Evolutionary conservation across 768 basidiomycete species (phyloP).

Genomic region (Agaricus sinodeliciosus): DNA sequence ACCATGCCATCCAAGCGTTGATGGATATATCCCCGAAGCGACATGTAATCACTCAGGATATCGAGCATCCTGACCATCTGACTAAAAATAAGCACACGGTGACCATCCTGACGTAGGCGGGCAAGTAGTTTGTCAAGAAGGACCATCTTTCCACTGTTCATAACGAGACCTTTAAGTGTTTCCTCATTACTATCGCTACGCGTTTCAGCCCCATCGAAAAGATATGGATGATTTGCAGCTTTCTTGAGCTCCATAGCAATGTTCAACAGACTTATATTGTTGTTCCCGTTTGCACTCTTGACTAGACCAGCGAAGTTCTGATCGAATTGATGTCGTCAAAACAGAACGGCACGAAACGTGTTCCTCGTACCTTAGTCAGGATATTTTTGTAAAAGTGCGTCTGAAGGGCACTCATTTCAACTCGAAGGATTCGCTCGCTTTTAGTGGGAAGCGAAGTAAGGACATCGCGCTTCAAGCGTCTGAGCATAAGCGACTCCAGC

Average conservation of each 20-base stretch:
- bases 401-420: conserved; percentile 95
- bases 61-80: conserved; percentile 99
- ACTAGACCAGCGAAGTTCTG: conserved; percentile 92
- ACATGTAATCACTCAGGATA: conserved; percentile 97
- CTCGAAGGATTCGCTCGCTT: conserved; percentile 94
- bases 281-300: conserved; percentile 83
- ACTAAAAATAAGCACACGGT: conserved; percentile 97
- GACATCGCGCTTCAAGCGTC: conserved; percentile 93
- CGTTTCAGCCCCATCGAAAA: conserved; percentile 93
- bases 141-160: conserved; percentile 99
- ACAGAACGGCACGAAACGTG: not conserved
- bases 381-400: conserved; percentile 99
- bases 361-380: conserved; percentile 64
- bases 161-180: conserved; percentile 89
- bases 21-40: conserved; percentile 80
- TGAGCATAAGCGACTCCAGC: conserved; percentile 88
- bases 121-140: conserved; percentile 94
- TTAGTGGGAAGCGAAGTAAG: conserved; percentile 95
- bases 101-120: conserved; percentile 84
- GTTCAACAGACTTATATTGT: conserved; percentile 93
- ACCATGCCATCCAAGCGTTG: conserved; percentile 97
- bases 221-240: conserved; percentile 94
- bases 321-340: not conserved
- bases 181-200: conserved; percentile 62
- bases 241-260: conserved; percentile 99